These are phyloP conservation scores for Zygnema circumcarinatum DNA, from an alignment of 139 green algal genomes.

Conservation along the genomic window DNA sequence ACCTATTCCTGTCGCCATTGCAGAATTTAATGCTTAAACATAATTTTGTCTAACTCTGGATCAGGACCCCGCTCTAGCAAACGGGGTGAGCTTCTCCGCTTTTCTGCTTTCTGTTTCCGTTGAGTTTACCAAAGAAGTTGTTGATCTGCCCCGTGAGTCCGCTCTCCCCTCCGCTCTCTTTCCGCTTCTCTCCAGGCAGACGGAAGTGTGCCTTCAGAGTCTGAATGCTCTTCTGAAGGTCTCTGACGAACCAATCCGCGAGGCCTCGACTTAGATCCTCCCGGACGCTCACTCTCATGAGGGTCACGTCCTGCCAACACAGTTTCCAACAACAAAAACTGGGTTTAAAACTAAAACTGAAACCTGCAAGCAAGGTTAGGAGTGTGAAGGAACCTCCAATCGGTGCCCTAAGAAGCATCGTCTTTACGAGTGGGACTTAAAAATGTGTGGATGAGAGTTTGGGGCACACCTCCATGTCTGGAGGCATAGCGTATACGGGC, in stretches of 20 bases:
- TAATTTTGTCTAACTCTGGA: too few relatives aligned
- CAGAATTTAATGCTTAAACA: too few relatives aligned
- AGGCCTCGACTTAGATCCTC: conserved; percentile 45
- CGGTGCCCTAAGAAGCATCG: too few relatives aligned
- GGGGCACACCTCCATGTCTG: conserved; percentile 39
- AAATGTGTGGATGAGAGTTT: too few relatives aligned
- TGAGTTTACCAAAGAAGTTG: not conserved
- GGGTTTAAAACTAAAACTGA: too few relatives aligned
- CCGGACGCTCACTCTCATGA: conserved; percentile 37
- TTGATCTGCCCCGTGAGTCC: not conserved
- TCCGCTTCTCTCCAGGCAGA: not conserved
- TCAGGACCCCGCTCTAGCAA: too few relatives aligned
- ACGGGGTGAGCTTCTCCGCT: not conserved
- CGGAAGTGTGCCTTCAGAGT: not conserved
- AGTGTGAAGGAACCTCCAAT: too few relatives aligned
- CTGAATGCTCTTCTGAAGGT: conserved; percentile 2
- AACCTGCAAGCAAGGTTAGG: too few relatives aligned
- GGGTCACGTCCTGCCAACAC: conserved; percentile 20
- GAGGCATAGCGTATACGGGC: conserved; percentile 59
- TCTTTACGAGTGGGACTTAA: too few relatives aligned
- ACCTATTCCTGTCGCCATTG: too few relatives aligned
- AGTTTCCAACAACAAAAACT: not conserved
- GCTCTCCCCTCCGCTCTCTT: not conserved
- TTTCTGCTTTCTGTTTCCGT: not conserved
- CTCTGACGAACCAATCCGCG: conserved; percentile 41